A percentile compares a stretch with the other conserved stretches of the same genome.
These are phyloP conservation scores for Fusarium ramigenum DNA, from an alignment of 2,329 filamentous ascomycete genomes.

Conservation along the genomic window DNA sequence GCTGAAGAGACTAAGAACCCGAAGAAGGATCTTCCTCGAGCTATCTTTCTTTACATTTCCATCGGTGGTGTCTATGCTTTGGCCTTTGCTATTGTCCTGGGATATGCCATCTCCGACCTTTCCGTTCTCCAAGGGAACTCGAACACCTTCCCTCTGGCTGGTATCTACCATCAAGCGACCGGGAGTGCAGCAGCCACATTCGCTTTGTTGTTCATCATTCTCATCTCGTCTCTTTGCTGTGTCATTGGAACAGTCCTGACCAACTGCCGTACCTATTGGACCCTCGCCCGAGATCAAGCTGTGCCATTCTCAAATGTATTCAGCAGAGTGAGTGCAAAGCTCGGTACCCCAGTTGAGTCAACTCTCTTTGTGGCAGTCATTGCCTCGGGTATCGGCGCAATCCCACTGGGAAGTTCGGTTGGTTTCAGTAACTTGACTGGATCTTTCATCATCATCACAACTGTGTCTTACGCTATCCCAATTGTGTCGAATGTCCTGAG, in stretches of 20 bases:
- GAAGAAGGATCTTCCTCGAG: constrained; percentile 23
- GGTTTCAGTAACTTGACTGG: constrained; percentile 41
- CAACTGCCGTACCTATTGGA: constrained; percentile 40
- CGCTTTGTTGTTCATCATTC: constrained; percentile 39
- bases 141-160: constrained; percentile 37
- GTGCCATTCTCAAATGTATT: constrained; percentile 32
- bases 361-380: constrained; percentile 39
- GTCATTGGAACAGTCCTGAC: constrained; percentile 37
- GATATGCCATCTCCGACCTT: constrained; percentile 39
- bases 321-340: constrained; percentile 22
- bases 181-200: constrained; percentile 31
- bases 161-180: constrained; percentile 39
- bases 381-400: constrained; percentile 38
- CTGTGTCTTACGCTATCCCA: constrained; percentile 40
- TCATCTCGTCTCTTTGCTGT: constrained; percentile 38
- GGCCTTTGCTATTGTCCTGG: constrained; percentile 34
- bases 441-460: constrained; percentile 42
- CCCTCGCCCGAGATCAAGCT: constrained; percentile 38
- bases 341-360: constrained; percentile 36
- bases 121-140: constrained; percentile 35
- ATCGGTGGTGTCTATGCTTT: constrained; percentile 37
- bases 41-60: constrained; percentile 40
- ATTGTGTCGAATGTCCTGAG: constrained; percentile 32
- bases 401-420: constrained; percentile 38
- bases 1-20: constrained; percentile 38